phyloP scores from a whole-genome alignment of 352 stramenopile genomes.

The Thalassiosira ordinaria region DNA sequence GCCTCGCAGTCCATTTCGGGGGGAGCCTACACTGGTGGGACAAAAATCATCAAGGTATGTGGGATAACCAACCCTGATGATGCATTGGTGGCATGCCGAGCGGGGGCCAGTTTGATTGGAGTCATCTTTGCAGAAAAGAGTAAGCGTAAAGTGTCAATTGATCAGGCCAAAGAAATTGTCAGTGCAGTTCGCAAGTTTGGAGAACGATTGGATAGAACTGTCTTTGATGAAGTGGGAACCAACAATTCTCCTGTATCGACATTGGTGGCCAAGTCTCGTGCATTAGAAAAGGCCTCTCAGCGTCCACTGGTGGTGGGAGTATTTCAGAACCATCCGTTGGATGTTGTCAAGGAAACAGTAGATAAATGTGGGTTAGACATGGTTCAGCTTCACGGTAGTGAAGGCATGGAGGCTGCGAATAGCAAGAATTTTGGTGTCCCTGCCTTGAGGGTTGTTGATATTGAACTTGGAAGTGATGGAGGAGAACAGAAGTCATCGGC shows the following conservation, averaged over 20 bases:
- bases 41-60: constrained; percentile 90
- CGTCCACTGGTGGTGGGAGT: constrained; percentile 88
- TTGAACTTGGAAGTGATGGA: constrained; percentile 74
- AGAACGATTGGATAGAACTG: constrained; percentile 84
- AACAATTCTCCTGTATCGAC: constrained; percentile 50
- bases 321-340: constrained; percentile 94
- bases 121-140: constrained; percentile 96
- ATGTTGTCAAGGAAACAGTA: constrained; percentile 91
- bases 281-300: constrained; percentile 88
- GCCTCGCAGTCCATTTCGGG: constrained; percentile 40
- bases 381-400: constrained; percentile 96
- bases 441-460: constrained; percentile 93
- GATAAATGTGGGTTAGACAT: constrained; percentile 93
- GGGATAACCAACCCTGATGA: constrained; percentile 94
- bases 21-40: constrained; percentile 73
- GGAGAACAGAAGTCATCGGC: constrained; percentile 54
- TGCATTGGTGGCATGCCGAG: constrained; percentile 90
- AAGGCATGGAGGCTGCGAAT: constrained; percentile 89
- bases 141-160: constrained; percentile 88
- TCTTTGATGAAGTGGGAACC: neutral
- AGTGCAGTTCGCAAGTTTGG: constrained; percentile 92
- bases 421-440: constrained; percentile 88
- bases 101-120: constrained; percentile 95
- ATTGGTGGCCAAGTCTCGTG: constrained; percentile 62
- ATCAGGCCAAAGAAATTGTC: constrained; percentile 91